Evolutionary conservation across 108 stramenopile genomes (phyloP).

Genomic region (Nitzschia inconspicua): DNA sequence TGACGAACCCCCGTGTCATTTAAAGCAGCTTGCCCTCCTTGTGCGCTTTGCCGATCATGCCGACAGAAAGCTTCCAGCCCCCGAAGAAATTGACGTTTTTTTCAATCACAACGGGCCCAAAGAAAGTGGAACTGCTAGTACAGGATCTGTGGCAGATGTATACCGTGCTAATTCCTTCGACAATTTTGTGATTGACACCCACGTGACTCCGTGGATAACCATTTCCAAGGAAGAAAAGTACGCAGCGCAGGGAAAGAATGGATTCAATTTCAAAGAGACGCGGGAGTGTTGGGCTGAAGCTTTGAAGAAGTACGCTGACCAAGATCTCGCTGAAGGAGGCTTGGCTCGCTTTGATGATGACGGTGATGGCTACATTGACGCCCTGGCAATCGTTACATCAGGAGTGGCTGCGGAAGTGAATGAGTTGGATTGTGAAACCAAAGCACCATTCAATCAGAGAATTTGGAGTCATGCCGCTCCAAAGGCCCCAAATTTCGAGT

Average conservation of each 20-base stretch:
- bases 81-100: conserved; percentile 19
- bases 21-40: conserved; percentile 22
- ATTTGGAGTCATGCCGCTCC: conserved; percentile 26
- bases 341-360: conserved; percentile 21
- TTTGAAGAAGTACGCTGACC: conserved; percentile 18
- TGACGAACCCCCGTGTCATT: conserved; percentile 12
- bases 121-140: conserved; percentile 12
- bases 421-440: conserved; percentile 38
- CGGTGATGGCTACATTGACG: conserved; percentile 37
- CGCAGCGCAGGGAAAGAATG: conserved; percentile 13
- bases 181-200: conserved; percentile 13
- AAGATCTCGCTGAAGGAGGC: conserved; percentile 6
- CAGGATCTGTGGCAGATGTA: conserved; percentile 22
- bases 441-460: conserved; percentile 11
- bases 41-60: conserved; percentile 23
- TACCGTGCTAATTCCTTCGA: conserved; percentile 25
- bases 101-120: conserved; percentile 29
- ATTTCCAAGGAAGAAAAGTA: conserved; percentile 23
- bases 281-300: conserved; percentile 8
- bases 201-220: conserved; percentile 22
- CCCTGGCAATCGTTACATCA: conserved; percentile 50
- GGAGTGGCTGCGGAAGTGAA: conserved; percentile 62
- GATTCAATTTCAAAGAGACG: conserved; percentile 10
- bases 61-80: conserved; percentile 12
- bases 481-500: conserved; percentile 4